phyloP scores from a whole-genome alignment of 1,284 basidiomycete genomes.

The Sporisorium graminicola region DNA sequence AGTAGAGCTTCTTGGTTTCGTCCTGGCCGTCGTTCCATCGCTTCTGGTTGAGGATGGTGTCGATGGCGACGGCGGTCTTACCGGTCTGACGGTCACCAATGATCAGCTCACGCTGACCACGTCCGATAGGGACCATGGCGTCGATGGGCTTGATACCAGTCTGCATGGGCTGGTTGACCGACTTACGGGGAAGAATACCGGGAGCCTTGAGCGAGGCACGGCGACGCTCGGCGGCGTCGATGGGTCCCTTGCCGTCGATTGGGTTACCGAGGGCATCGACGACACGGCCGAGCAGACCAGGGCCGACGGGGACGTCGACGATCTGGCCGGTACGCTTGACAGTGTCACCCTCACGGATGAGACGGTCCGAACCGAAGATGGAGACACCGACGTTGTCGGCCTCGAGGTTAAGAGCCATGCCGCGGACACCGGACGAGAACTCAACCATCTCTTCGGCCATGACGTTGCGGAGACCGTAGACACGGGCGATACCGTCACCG shows the following conservation, averaged over 20 bases:
- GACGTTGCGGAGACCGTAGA: slow-evolving; percentile 86
- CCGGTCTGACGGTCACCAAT: slow-evolving; percentile 99
- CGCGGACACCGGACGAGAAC: slow-evolving; percentile 93
- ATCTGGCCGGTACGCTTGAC: slow-evolving; percentile 99
- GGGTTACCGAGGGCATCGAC: slow-evolving; percentile 99
- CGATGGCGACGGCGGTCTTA: slow-evolving; percentile 98
- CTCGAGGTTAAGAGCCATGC: slow-evolving; percentile 99
- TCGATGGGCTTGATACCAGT: slow-evolving; percentile 99
- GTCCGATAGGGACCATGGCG: slow-evolving; percentile 99
- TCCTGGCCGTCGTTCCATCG: slow-evolving; percentile 98
- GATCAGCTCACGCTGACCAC: slow-evolving; percentile 99
- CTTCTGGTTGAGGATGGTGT: slow-evolving; percentile 99
- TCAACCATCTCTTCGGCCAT: slow-evolving; percentile 99
- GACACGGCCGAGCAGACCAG: slow-evolving; percentile 94
- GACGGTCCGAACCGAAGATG: slow-evolving; percentile 99
- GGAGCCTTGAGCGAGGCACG: slow-evolving; percentile 98
- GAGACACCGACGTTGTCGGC: slow-evolving; percentile 99
- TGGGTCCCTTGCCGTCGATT: slow-evolving; percentile 98
- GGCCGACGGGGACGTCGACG: slow-evolving; percentile 98
- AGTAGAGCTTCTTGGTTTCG: slow-evolving; percentile 98
- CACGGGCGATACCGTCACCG: slow-evolving; percentile 99
- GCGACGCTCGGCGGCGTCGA: slow-evolving; percentile 89
- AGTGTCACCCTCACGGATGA: slow-evolving; percentile 99
- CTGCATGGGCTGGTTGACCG: slow-evolving; percentile 99
- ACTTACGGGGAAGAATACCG: slow-evolving; percentile 97